phyloP scores from a whole-genome alignment of 2,329 filamentous ascomycete genomes.

The Penicillium brasilianum region DNA sequence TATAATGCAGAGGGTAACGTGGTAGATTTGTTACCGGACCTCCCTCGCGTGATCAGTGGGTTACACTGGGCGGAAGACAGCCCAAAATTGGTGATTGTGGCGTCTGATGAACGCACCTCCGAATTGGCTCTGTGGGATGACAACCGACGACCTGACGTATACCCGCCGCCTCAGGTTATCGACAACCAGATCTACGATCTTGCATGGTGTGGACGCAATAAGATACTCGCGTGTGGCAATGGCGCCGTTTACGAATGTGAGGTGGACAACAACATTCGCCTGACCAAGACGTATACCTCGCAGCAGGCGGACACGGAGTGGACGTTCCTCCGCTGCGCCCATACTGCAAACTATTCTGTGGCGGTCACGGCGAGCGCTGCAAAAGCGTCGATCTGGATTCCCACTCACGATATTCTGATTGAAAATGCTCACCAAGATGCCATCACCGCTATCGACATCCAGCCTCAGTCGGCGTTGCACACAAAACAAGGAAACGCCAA shows the following conservation, averaged over 20 bases:
- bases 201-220: slow-evolving; percentile 46
- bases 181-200: slow-evolving; percentile 50
- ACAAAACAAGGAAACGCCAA: slow-evolving; percentile 31
- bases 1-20: slow-evolving; percentile 51
- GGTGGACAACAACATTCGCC: slow-evolving; percentile 44
- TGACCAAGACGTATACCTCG: slow-evolving; percentile 43
- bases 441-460: slow-evolving; percentile 52
- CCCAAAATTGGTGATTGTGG: slow-evolving; percentile 49
- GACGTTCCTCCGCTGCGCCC: slow-evolving; percentile 48
- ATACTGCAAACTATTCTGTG: slow-evolving; percentile 36
- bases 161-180: slow-evolving; percentile 43
- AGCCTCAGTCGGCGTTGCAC: slow-evolving; percentile 39
- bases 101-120: slow-evolving; percentile 48
- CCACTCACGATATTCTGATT: slow-evolving; percentile 49
- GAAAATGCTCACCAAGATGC: slow-evolving; percentile 47
- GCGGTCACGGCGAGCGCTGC: slow-evolving; percentile 48
- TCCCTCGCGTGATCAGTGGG: slow-evolving; percentile 50
- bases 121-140: slow-evolving; percentile 53
- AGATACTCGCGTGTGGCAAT: slow-evolving; percentile 48
- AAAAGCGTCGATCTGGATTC: slow-evolving; percentile 50
- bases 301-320: slow-evolving; percentile 41
- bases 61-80: slow-evolving; percentile 49
- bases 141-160: slow-evolving; percentile 43
- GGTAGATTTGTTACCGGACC: slow-evolving; percentile 52
- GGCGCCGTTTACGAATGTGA: slow-evolving; percentile 48